Base-by-base conservation (phyloP, 139 green algal genomes). In the Bryopsis sp. region DNA sequence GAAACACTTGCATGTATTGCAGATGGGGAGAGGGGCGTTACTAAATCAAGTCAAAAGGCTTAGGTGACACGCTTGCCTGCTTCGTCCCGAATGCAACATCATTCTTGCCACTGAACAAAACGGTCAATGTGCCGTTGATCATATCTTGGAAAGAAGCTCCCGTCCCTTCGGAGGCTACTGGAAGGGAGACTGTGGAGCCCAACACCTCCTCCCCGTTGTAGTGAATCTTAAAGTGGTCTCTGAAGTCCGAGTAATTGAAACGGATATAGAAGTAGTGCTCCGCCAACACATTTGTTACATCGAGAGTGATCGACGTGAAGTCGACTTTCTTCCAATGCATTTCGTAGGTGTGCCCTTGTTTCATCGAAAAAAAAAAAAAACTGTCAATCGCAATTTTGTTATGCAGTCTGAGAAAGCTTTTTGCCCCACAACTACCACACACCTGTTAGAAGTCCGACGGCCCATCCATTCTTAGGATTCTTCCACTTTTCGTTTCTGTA, bases 181-280 rank as follows among this genome's bases (percentile, higher is more conserved):
- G 54, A 8, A 29, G 15, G 15, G 54, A n/a, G n/a, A 63, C n/a
- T 15, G 54, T 63, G 15, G 54, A 63, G 15, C 54, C 54, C 26
- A 63, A 63, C 11, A 63, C n/a, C 26, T 63, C 54, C n/a, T 29
- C 19, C 7, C 54, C 26, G 15, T 34, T 34, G 11, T 33, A 8
- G n/a, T 33, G n/a, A 7, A 63, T 34, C 54, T 63, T 63, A 34
- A 63, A 63, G 54, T 63, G 54, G n/a, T 63, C 54, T 29, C 54
- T 8, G 54, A 35, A 63, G 7, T 63, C 54, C 7, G n/a, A 33
- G 54, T 63, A 34, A 34, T 63, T 63, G 19, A 63, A 63, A 63
- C 54, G 54, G 7, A 63, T 34, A 19, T 63, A 63, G n/a, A 63
- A 29, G 15, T n/a, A 7, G 54, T 63, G n/a, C 11, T 19, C 54